These are phyloP conservation scores for Marasmius oreades DNA, from an alignment of 1,284 basidiomycete species.

Conservation along the genomic window DNA sequence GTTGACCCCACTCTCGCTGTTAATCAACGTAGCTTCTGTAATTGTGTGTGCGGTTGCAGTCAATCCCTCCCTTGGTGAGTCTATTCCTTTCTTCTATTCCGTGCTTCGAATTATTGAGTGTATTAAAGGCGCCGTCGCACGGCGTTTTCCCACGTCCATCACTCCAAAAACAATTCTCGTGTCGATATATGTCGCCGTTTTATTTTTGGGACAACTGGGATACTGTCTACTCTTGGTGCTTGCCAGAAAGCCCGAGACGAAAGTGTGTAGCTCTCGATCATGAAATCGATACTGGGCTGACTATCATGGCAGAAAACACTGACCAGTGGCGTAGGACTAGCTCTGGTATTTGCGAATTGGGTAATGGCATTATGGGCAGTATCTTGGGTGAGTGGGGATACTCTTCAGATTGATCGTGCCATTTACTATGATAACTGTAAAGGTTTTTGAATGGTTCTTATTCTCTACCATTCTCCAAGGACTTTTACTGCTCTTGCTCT, in stretches of 20 bases:
- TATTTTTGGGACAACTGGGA: slow-evolving; percentile 68
- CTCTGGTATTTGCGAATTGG: slow-evolving; percentile 80
- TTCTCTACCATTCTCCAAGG: slow-evolving; percentile 60
- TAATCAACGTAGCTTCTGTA: slow-evolving; percentile 65
- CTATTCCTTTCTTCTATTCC: neutral
- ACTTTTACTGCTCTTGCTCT: slow-evolving; percentile 51
- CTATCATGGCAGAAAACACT: slow-evolving; percentile 47
- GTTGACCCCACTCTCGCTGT: slow-evolving; percentile 70
- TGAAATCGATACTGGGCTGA: neutral
- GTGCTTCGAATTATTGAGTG: slow-evolving; percentile 20
- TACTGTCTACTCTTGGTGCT: slow-evolving; percentile 77
- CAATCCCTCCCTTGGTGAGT: slow-evolving; percentile 50
- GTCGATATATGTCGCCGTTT: slow-evolving; percentile 58
- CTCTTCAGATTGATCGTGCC: neutral
- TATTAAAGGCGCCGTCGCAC: slow-evolving; percentile 44
- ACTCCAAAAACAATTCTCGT: slow-evolving; percentile 67
- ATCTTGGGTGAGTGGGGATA: slow-evolving; percentile 55
- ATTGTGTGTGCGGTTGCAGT: slow-evolving; percentile 54
- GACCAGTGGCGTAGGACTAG: slow-evolving; percentile 73
- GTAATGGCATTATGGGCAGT: slow-evolving; percentile 82
- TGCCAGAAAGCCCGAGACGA: slow-evolving; percentile 75
- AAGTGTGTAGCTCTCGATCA: slow-evolving; percentile 44
- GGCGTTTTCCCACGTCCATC: slow-evolving; percentile 64
- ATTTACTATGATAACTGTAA: neutral
- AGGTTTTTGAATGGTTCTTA: slow-evolving; percentile 63